phyloP scores from a whole-genome alignment of 2,329 filamentous ascomycete species.

The Ophiostoma himal-ulmi region DNA sequence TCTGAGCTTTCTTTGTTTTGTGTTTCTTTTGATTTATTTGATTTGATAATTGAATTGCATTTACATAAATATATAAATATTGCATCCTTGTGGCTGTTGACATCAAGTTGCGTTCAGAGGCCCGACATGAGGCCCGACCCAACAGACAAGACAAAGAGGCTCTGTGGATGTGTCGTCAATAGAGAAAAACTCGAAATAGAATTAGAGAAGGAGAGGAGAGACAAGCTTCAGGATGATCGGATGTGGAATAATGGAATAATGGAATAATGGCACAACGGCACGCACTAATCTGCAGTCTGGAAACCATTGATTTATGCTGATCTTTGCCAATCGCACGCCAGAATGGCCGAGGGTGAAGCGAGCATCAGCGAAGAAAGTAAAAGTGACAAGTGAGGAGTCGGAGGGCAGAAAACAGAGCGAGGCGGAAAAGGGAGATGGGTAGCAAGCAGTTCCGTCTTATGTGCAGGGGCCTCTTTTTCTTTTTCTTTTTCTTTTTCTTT shows the following conservation, averaged over 20 bases:
- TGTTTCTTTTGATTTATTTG: background rate
- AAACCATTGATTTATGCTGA: background rate
- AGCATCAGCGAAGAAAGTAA: too few species aligned
- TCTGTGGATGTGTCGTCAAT: background rate
- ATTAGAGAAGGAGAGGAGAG: background rate
- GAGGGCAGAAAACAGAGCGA: background rate
- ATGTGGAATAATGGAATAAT: background rate
- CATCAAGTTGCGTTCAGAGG: too few species aligned
- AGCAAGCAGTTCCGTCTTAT: slow-evolving; percentile 3
- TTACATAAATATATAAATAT: too few species aligned
- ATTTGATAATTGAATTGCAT: background rate
- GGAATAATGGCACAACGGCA: background rate
- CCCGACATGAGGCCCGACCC: too few species aligned
- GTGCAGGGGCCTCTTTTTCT: background rate
- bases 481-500: background rate
- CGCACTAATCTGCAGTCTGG: background rate
- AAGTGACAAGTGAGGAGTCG: too few species aligned
- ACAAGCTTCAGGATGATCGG: background rate
- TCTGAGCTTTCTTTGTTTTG: background rate
- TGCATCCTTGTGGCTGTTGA: too few species aligned
- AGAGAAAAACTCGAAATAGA: background rate
- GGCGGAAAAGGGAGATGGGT: background rate
- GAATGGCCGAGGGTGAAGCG: too few species aligned
- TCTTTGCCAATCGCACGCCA: background rate
- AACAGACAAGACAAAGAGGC: background rate